phyloP scores from a whole-genome alignment of 441 rosid genomes.

The Daphne laureola region DNA sequence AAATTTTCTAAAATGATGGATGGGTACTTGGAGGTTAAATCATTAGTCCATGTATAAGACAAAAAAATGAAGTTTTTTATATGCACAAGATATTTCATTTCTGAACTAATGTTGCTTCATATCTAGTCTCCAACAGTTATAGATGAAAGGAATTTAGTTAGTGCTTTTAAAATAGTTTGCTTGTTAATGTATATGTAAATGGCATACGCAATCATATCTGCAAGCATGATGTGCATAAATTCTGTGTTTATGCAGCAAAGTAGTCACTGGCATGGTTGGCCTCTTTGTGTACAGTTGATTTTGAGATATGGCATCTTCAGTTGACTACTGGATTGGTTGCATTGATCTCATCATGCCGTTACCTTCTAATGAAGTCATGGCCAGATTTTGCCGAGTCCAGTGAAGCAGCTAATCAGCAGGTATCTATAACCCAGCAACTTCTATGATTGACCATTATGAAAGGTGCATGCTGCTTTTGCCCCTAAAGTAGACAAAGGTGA shows the following conservation, averaged over 20 bases:
- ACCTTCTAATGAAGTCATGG: constrained; percentile 63
- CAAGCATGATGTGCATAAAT: not conserved
- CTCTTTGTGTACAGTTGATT: constrained; percentile 47
- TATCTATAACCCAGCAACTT: constrained; percentile 15
- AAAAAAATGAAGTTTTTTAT: no score
- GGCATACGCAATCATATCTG: no score
- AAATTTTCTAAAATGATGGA: no score
- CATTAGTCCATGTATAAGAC: no score
- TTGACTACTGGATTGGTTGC: constrained; percentile 59
- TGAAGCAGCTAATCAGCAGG: constrained; percentile 81
- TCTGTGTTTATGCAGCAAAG: constrained; percentile 1
- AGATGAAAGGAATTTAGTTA: no score
- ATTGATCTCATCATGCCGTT: constrained; percentile 62
- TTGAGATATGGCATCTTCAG: constrained; percentile 80
- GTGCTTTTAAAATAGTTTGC: no score
- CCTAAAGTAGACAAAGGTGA: no score
- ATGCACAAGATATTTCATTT: no score
- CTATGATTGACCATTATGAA: not conserved
- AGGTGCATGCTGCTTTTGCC: not conserved
- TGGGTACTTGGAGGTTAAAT: no score
- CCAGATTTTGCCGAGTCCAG: constrained; percentile 78
- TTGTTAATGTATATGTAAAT: no score
- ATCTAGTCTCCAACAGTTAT: no score
- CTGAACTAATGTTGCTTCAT: no score
- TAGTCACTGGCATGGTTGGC: constrained; percentile 3